Base-by-base conservation (phyloP, 495 filamentous ascomycete genomes). In the Penicillium bovifimosum region DNA sequence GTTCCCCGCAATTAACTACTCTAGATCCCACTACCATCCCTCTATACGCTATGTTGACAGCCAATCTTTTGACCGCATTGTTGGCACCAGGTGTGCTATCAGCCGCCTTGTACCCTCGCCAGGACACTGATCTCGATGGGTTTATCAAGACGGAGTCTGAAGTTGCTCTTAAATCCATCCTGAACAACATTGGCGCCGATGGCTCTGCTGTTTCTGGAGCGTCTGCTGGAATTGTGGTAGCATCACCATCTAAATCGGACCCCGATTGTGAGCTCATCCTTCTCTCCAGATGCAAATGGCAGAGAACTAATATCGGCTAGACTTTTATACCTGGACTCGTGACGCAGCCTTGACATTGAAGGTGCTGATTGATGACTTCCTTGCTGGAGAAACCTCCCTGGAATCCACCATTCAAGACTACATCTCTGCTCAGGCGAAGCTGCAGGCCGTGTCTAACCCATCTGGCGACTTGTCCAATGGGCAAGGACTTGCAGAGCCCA, bases 311-410 rank as follows among this genome's bases (percentile, higher is more conserved):
- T 20, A 18, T 16, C 16, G 18, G 26, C 13, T 42, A 82, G 79
- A 83, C 50, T 83, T 77, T 59, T 85, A 79, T 55, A 81, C 80
- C 8, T 85, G 83, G 83, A 80, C 77, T 20, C 69, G 83, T 36
- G 83, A 86, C 58, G 72, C 79, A 0, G 79, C 77, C 1, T 60
- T 86, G 38, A 81, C 77, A 0, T 58, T 81, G 48, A 77, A 80
- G 41, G 69, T 75, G 17, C 46, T 84, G 6, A 62, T 82, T 39
- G 76, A 82, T 49, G 62, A 75, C 16, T 80, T 81, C 52, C 58
- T 70, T 24, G 55, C 66, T 14, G 76, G 74, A 24, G 68, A 81
- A 36, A 64, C 53, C 0, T 55, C 61, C 17, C 58, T 82, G n/a
- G 73, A 75, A 41, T 46, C 67, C 14, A 42, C 66, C n/a, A 78